Evolutionary conservation across 1,284 basidiomycete genomes (phyloP), one percentile per base, ranked within the genome.

Genomic region (Puccinia novopanici): DNA sequence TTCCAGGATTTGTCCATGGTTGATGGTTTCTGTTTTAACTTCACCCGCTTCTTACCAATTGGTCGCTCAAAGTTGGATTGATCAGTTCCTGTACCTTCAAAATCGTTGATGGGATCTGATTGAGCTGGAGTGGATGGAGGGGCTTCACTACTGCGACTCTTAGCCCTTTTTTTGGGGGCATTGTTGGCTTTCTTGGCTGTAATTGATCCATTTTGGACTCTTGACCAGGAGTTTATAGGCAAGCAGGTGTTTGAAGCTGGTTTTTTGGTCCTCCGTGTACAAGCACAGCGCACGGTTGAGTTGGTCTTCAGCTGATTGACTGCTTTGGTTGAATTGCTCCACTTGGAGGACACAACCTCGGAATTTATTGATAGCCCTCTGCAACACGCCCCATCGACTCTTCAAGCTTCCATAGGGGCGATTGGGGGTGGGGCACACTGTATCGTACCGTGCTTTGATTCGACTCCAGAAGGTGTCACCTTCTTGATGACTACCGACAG

Each of bases 31-130:
- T 34, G 34, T 1, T 34, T 1, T 4, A 34, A 34, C 2, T 50
- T 70, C 0, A 42, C 45, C n/a, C n/a, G 27, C 45, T 70, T 70
- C 12, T 70, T 70, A 6, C 67, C 45, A 24, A 70, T 27, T 48
- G 67, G 45, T 13, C 24, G 10, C 13, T 30, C 0, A 6, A 40
- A 9, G 19, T 2, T 27, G 15, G 67, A 27, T 0, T 10, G 8
- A 13, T 70, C 24, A 8, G 5, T 50, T n/a, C 34, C 13, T 3
- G 42, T 48, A 9, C 2, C 67, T 50, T 70, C 67, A 50, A 50
- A 48, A 17, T 70, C 67, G 3, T 42, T 22, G 37, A 42, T 6
- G 8, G 61, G 37, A 5, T 63, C 61, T 3, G 61, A 40, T 4
- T 10, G 9, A 57, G 22, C n/a, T n/a, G n/a, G n/a, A n/a, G n/a